Evolutionary conservation across 176 grass and related monocot species (phyloP), one percentile per base, ranked within the genome.

Genomic region (Thinopyrum elongatum): DNA sequence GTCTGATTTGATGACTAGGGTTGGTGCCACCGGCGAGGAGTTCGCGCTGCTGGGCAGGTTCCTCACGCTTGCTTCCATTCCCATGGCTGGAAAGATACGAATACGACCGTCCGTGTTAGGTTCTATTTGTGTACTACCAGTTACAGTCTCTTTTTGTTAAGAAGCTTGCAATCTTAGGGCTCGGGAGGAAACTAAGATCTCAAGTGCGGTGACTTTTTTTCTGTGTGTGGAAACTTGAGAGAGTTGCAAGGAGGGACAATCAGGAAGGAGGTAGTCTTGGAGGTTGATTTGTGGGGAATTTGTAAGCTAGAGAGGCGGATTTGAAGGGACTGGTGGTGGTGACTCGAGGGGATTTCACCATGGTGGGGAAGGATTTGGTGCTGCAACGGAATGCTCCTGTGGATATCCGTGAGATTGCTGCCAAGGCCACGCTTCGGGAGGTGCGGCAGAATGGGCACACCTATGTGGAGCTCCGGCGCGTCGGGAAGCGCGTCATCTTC

Each of bases 361-460:
- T 99, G 97, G 90, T 94, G 60, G 97, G 94, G 63, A 99, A 89
- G 78, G 92, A 99, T 69, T 65, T 99, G 72, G 79, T 77, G 64
- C 30, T 88, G 65, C 86, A 73, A 39, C 92, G 87, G 86, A 91
- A 91, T 42, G 89, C 86, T 44, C 79, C 90, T 68, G 82, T 96
- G 46, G 94, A 99, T 81, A 82, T 99, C 25, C 88, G 94, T 31
- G 97, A 97, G 86, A 90, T 97, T 53, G 85, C 92, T 11, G 97
- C 94, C 1, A 93, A 92, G 83, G 80, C 94, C 31, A 99, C 97
- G 8, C 90, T 99, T 0, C 71, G 92, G 42, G 90, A 94, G 70
- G 97, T 99, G 74, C 84, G 97, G 80, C 97, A 94, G 75, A 94
- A 81, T 7, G 97, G 97, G 70, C 94, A 97, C 85, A 87, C 84